Evolutionary conservation across 805 yeast species (phyloP), one percentile per base, ranked within the genome.

Genomic region (Hanseniaspora taiwanica): DNA sequence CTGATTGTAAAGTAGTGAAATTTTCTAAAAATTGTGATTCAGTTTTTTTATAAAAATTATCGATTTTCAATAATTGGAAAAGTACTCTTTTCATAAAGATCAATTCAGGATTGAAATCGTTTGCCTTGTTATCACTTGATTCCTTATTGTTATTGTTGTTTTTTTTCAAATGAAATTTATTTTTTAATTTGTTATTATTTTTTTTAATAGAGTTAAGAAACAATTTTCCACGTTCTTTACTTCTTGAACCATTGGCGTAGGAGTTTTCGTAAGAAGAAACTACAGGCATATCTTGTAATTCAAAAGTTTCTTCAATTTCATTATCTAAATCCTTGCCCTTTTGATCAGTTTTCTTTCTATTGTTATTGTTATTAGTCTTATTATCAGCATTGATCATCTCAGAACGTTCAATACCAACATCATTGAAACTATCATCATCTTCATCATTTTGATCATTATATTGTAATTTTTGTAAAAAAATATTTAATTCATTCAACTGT

Each of bases 31-130:
- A 59, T 42, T 66, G 69, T 1, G 59, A 51, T 49, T 76, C 78
- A 39, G 67, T 68, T 14, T 48, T 42, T 32, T 59, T 56, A 53
- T 69, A 77, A 45, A 77, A 77, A 6, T 54, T 60, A 49, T 73
- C 75, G 42, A 77, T 66, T 47, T 72, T 75, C 19, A 48, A 45
- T 42, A 74, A 61, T 49, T 77, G 80, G n/a, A 52, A 55, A 21
- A 63, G 49, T 38, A 78, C 58, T 42, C 63, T 65, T 27, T 62
- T 56, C 29, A 74, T 46, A 44, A 78, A 77, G 2, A 68, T 61
- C 29, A 62, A 64, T 35, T 55, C 56, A 5, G 70, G 60, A 27
- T 62, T 60, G 38, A 55, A 21, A 5, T 25, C 29, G 10, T 25
- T 13, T 25, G 10, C 14, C 5, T 13, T 5, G n/a, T 13, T 12